Conservation (phyloP, 2,329 filamentous ascomycete genomes). For the Cladosporium sp. region DNA sequence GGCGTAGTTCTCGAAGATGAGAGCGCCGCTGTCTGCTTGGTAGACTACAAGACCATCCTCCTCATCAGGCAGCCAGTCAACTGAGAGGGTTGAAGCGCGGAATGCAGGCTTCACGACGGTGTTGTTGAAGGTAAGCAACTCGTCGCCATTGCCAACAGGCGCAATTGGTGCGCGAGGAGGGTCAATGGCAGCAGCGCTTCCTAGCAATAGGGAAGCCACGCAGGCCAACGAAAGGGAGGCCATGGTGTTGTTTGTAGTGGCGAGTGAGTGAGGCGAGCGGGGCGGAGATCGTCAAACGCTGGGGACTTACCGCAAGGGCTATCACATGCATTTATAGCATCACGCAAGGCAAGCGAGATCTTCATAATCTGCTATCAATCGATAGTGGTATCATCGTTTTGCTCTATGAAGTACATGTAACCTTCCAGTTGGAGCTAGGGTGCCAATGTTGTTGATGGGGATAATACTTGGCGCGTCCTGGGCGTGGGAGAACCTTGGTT, state of each 20-base stretch:
- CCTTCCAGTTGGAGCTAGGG: constrained; percentile 18
- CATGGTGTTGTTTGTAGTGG: background rate
- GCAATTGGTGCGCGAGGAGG: constrained; percentile 56
- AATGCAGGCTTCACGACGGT: constrained; percentile 53
- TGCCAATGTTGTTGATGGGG: constrained; percentile 16
- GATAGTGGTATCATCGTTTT: constrained; percentile 9
- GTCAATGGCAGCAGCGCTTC: constrained; percentile 39
- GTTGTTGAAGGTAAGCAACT: constrained; percentile 61
- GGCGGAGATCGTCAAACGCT: background rate
- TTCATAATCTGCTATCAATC: constrained; percentile 1
- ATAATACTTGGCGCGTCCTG: constrained; percentile 10
- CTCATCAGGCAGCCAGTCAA: constrained; percentile 60
- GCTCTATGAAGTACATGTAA: constrained; percentile 10
- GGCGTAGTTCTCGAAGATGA: constrained; percentile 63
- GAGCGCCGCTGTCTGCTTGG: constrained; percentile 50
- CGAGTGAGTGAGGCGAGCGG: background rate
- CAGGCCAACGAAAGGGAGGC: constrained; percentile 5
- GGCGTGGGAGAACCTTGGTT: constrained; percentile 7
- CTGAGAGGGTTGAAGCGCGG: constrained; percentile 48
- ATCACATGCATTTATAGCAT: constrained; percentile 3
- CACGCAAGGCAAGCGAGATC: constrained; percentile 9
- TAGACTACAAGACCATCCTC: constrained; percentile 64
- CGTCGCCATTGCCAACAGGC: constrained; percentile 57
- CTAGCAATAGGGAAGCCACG: constrained; percentile 2
- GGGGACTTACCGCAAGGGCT: background rate